A percentile compares a stretch with the other conserved stretches of the same genome.
These are phyloP conservation scores for Coemansia sp. DNA, from an alignment of 371 early-diverging fungal genomes.

Conservation along the genomic window DNA sequence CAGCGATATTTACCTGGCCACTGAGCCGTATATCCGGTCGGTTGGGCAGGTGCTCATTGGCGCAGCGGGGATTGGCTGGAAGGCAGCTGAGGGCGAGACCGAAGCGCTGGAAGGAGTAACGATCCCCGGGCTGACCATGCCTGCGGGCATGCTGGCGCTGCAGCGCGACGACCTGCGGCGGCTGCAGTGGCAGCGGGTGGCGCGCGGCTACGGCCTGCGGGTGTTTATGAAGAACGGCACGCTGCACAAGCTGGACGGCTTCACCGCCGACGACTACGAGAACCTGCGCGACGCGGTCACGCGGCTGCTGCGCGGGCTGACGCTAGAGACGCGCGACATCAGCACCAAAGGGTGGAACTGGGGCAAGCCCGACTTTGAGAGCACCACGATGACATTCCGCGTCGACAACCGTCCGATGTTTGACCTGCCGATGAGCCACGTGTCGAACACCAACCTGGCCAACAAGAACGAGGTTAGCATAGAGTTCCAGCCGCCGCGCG, in stretches of 20 bases:
- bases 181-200: conserved; percentile 63
- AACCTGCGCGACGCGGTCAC: conserved; percentile 68
- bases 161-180: conserved; percentile 50
- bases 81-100: conserved; percentile 48
- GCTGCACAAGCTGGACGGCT: conserved; percentile 86
- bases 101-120: conserved; percentile 36
- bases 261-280: conserved; percentile 77
- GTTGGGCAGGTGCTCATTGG: conserved; percentile 51
- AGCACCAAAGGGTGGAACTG: conserved; percentile 96
- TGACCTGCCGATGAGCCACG: conserved; percentile 87
- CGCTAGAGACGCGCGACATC: conserved; percentile 79
- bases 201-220: conserved; percentile 81
- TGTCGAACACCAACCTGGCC: conserved; percentile 83
- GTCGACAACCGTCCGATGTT: conserved; percentile 80
- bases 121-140: conserved; percentile 39
- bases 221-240: conserved; percentile 70
- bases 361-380: conserved; percentile 89
- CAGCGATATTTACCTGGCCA: conserved; percentile 49
- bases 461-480: conserved; percentile 92
- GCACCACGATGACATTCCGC: conserved; percentile 74
- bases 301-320: conserved; percentile 64
- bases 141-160: conserved; percentile 46
- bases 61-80: conserved; percentile 51
- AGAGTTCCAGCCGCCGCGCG: conserved; percentile 71
- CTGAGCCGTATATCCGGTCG: conserved; percentile 49